Evolutionary conservation across 768 basidiomycete species (phyloP).

Genomic region (Neoboletus subvelutipes): DNA sequence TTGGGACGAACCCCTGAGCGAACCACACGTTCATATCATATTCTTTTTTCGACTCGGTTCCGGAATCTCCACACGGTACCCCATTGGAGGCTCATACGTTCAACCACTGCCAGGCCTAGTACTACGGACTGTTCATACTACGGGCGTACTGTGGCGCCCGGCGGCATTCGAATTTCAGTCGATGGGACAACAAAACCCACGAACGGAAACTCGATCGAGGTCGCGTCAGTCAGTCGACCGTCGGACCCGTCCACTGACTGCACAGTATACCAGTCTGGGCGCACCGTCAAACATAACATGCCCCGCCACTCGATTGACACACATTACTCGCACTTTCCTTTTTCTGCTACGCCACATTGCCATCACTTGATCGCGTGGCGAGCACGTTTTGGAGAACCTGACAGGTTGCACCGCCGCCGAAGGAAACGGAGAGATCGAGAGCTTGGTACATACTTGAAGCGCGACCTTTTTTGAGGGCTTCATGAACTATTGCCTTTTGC

Average conservation of each 20-base stretch:
- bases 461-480: neutral
- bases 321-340: too few relatives aligned
- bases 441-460: neutral
- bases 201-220: neutral
- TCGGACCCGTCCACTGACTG: too few relatives aligned
- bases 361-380: conserved; percentile 1
- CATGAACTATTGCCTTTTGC: neutral
- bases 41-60: too few relatives aligned
- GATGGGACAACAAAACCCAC: neutral
- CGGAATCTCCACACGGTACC: too few relatives aligned
- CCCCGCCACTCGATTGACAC: too few relatives aligned
- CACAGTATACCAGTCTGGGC: too few relatives aligned
- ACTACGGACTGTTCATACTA: neutral
- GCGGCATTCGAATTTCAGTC: neutral
- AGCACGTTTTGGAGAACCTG: neutral
- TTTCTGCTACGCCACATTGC: neutral
- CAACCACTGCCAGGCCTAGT: too few relatives aligned
- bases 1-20: too few relatives aligned
- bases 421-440: neutral
- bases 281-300: too few relatives aligned
- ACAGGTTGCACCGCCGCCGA: neutral
- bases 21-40: too few relatives aligned
- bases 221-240: too few relatives aligned
- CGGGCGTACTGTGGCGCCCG: neutral
- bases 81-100: neutral